Percentiles rank a stretch among this genome's conserved stretches.
Evolutionary conservation across 2,329 filamentous ascomycete genomes (phyloP).

Genomic region (Trichophyton verrucosum): DNA sequence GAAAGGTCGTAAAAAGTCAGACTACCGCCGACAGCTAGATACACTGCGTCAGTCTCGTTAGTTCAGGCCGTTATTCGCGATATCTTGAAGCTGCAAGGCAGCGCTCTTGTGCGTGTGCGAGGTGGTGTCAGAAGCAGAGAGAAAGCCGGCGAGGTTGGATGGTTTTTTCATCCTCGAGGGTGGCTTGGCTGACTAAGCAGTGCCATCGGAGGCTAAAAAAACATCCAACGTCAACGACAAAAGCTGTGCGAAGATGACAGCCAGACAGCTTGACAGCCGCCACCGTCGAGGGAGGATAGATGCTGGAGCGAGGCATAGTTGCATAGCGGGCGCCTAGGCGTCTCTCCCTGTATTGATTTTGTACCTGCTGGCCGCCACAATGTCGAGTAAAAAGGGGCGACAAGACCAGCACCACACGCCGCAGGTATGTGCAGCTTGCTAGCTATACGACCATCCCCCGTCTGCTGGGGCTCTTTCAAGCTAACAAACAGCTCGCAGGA

Average conservation of each 20-base stretch:
- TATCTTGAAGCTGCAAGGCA: neutral
- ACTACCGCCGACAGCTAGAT: neutral
- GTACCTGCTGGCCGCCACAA: slow-evolving; percentile 12
- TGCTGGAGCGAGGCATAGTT: neutral
- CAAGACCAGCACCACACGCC: slow-evolving; percentile 7
- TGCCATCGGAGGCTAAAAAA: neutral
- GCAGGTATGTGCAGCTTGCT: slow-evolving; percentile 9
- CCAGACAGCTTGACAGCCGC: neutral
- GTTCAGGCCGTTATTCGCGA: neutral
- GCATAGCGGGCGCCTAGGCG: neutral
- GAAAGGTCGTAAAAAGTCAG: neutral
- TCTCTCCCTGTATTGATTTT: neutral
- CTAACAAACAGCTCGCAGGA: slow-evolving; percentile 47
- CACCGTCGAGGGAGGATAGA: neutral
- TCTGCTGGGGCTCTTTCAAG: neutral
- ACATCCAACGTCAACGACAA: neutral
- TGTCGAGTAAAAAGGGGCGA: slow-evolving; percentile 31
- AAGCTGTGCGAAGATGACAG: neutral
- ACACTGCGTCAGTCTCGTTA: neutral
- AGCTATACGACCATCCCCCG: too few species aligned
- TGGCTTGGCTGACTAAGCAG: slow-evolving; percentile 13
- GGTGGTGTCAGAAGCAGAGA: slow-evolving; percentile 4
- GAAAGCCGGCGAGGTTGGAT: slow-evolving; percentile 5
- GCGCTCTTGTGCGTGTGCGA: neutral
- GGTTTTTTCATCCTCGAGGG: neutral